Evolutionary conservation across 2,329 filamentous ascomycete species (phyloP).

Genomic region (Tolypocladium paradoxum): DNA sequence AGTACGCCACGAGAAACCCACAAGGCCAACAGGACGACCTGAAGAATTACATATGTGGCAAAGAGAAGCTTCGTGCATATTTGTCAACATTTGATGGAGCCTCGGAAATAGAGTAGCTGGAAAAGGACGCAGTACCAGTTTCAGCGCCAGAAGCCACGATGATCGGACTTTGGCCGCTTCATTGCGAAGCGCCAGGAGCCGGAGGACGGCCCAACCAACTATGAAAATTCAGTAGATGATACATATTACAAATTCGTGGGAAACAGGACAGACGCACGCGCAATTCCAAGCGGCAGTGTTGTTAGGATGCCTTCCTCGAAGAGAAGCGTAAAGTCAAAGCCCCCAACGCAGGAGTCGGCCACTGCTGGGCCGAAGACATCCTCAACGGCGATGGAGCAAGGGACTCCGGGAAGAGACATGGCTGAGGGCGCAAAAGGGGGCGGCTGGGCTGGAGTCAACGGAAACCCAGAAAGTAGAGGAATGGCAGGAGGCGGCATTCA

Average conservation of each 20-base stretch:
- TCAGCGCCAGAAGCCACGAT: constrained; percentile 7
- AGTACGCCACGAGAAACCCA: constrained; percentile 7
- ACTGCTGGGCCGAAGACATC: constrained; percentile 10
- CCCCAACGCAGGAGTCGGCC: constrained; percentile 9
- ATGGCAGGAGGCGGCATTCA: neutral
- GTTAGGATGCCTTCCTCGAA: constrained; percentile 16
- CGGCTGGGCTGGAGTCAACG: neutral
- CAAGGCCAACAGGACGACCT: constrained; percentile 8
- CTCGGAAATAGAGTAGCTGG: neutral
- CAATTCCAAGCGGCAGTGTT: constrained; percentile 9
- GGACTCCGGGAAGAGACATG: neutral
- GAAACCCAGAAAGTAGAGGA: neutral
- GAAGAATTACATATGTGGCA: constrained; percentile 5
- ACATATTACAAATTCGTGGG: neutral
- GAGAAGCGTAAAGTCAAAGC: constrained; percentile 18
- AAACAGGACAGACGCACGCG: constrained; percentile 3
- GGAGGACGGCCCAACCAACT: constrained; percentile 3
- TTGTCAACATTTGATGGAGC: neutral
- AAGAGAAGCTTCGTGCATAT: neutral
- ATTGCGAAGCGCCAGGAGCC: constrained; percentile 2
- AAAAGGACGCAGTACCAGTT: constrained; percentile 4
- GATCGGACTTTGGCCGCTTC: constrained; percentile 3
- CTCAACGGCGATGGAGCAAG: constrained; percentile 6
- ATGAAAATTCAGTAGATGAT: neutral
- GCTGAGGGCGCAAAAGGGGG: neutral